Evolutionary conservation across 495 filamentous ascomycete species (phyloP).

Genomic region (Trichocladium uniseriatum): DNA sequence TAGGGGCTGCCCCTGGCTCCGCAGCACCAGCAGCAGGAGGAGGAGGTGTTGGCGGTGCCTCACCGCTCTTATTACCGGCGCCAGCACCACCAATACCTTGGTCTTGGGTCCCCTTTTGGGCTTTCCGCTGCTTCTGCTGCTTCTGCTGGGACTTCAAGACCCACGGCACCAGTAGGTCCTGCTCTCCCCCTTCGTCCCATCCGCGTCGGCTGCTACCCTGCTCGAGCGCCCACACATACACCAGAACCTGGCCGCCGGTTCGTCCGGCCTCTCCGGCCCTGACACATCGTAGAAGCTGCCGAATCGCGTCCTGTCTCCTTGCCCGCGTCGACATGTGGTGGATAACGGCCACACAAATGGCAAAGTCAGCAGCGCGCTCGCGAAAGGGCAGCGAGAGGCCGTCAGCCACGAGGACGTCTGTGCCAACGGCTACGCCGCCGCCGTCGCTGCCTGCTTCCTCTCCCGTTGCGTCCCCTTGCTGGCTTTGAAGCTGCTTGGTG

Average conservation of each 20-base stretch:
- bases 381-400: slow-evolving; percentile 63
- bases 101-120: slow-evolving; percentile 1
- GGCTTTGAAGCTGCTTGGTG: slow-evolving; percentile 40
- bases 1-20: slow-evolving; percentile 2
- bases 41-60: no score
- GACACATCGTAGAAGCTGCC: slow-evolving; percentile 60
- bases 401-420: slow-evolving; percentile 58
- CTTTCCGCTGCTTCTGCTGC: slow-evolving; percentile 4
- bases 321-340: slow-evolving; percentile 85
- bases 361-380: slow-evolving; percentile 69
- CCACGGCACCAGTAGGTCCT: slow-evolving; percentile 97
- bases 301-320: slow-evolving; percentile 64
- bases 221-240: slow-evolving; percentile 97
- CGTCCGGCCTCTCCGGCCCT: slow-evolving; percentile 28
- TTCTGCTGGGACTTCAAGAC: slow-evolving; percentile 47
- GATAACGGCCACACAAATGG: slow-evolving; percentile 86
- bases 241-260: slow-evolving; percentile 54
- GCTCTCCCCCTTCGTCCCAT: slow-evolving; percentile 77
- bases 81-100: slow-evolving; percentile 10
- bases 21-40: slow-evolving; percentile 4
- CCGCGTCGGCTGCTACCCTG: slow-evolving; percentile 82
- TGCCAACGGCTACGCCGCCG: slow-evolving; percentile 13
- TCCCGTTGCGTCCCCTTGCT: slow-evolving; percentile 1
- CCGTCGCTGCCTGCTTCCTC: slow-evolving; percentile 7
- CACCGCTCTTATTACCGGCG: no score